Evolutionary conservation across 257 asterid species (phyloP).

Genomic region (Scutellaria barbata): DNA sequence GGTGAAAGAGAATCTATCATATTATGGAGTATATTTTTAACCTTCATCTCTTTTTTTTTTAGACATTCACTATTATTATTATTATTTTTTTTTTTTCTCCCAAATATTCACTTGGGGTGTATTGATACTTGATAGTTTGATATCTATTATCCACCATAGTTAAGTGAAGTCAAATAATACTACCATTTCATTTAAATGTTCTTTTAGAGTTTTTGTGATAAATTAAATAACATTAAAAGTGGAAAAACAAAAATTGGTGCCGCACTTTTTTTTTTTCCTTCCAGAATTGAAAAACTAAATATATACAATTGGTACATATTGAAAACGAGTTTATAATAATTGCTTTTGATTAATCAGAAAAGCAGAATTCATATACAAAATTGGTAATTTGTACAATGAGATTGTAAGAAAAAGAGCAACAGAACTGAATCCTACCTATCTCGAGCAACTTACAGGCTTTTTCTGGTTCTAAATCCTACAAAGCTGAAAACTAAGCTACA

Average conservation of each 20-base stretch:
- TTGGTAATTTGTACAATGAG: conserved; percentile 36
- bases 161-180: not conserved
- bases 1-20: not conserved
- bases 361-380: conserved; percentile 34
- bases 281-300: not conserved
- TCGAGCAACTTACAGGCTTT: conserved; percentile 22
- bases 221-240: no score
- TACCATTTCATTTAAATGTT: no score
- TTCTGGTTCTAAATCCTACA: conserved; percentile 34
- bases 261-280: no score
- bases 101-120: no score
- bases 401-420: conserved; percentile 28
- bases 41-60: not conserved
- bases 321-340: not conserved
- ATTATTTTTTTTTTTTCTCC: not conserved
- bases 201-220: no score
- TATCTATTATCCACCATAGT: no score
- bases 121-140: no score
- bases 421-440: conserved; percentile 31
- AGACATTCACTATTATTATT: not conserved
- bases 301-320: not conserved
- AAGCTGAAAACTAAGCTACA: conserved; percentile 42
- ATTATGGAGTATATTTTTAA: no score
- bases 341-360: conserved; percentile 13
- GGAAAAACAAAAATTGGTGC: no score